A percentile compares a stretch with the other conserved stretches of the same genome.
These are phyloP conservation scores for Ploettnerulaceae sp. DNA, from an alignment of 2,329 filamentous ascomycete species.

Conservation along the genomic window DNA sequence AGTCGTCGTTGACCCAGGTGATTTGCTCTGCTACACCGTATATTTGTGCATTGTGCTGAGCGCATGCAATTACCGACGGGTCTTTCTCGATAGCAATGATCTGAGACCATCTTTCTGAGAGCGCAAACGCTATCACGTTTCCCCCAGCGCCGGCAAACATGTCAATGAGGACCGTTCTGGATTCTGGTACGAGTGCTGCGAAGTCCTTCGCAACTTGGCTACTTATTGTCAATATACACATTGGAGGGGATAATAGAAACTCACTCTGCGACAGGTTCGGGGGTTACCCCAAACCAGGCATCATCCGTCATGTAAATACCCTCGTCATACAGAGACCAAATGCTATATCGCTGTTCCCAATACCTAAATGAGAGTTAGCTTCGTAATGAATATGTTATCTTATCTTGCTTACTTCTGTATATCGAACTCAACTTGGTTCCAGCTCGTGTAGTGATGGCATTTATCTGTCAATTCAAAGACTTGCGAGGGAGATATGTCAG, in stretches of 20 bases:
- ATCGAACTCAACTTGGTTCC: conserved; percentile 71
- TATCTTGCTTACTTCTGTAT: conserved; percentile 66
- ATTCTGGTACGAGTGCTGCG: conserved; percentile 36
- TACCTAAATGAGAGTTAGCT: conserved; percentile 54
- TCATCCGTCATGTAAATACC: conserved; percentile 88
- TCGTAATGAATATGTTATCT: background rate
- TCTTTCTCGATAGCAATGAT: conserved; percentile 90
- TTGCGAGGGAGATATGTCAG: background rate
- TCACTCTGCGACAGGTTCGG: conserved; percentile 83
- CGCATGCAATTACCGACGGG: conserved; percentile 74
- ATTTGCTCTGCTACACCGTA: conserved; percentile 78
- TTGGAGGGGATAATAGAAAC: conserved; percentile 25
- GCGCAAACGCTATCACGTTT: conserved; percentile 91
- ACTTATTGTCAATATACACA: conserved; percentile 7
- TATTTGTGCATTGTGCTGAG: conserved; percentile 83
- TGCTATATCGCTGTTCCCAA: conserved; percentile 80
- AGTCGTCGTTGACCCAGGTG: conserved; percentile 82
- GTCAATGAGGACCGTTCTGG: conserved; percentile 59
- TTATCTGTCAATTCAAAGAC: conserved; percentile 46
- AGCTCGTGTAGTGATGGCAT: conserved; percentile 69
- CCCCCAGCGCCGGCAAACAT: conserved; percentile 88
- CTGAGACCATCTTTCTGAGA: conserved; percentile 70
- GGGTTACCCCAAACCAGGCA: conserved; percentile 95
- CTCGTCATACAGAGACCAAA: conserved; percentile 83
- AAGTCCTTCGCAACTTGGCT: conserved; percentile 75